Evolutionary conservation across 441 rosid species (phyloP), one percentile per base, ranked within the genome.

Genomic region (Sinapis alba): DNA sequence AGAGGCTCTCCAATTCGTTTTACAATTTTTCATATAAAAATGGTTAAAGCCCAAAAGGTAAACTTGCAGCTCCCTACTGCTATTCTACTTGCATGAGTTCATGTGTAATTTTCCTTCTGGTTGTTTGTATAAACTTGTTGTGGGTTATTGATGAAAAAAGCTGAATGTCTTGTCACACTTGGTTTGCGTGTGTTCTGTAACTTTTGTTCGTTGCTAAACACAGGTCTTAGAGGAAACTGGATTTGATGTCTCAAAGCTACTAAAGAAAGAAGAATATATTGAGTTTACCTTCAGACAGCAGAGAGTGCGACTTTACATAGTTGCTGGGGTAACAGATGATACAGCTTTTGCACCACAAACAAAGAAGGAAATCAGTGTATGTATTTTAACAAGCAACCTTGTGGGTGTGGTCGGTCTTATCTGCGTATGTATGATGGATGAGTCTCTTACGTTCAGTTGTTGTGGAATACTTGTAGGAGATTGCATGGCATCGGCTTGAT

Each of bases 361-460:
- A 2, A 95, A 95, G 83, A 95, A 93, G 84, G 99, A 95, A 84
- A 95, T 93, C 68, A 95, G 97, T 82, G 99, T 96, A 87, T 69
- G 99, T 86, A 51, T 41, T 26, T 34, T 41, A 41, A 3, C 47
- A 41, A 41, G 47, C 47, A 36, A 36, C 43, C 43, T 36, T 36
- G 43, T 36, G 54, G 58, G 21, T 69, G 61, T 63, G 60, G 28
- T 26, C 28, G 28, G 10, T 72, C 41, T 66, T 43, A 6, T 78
- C 74, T 70, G 54, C 13, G 50, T 43, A 23, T 56, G 41, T 66
- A 61, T 63, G 45, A 23, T 54, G 68, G 11, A 16, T 19, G 56
- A 57, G 60, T 57, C 51, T 68, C 72, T 72, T 53, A 62, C 36
- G 24, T 62, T 78, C 15, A n/a, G 66, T 24, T 57, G 68, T 30